Evolutionary conservation across 257 asterid species (phyloP).

Genomic region (Nicotiana obtusifolia): DNA sequence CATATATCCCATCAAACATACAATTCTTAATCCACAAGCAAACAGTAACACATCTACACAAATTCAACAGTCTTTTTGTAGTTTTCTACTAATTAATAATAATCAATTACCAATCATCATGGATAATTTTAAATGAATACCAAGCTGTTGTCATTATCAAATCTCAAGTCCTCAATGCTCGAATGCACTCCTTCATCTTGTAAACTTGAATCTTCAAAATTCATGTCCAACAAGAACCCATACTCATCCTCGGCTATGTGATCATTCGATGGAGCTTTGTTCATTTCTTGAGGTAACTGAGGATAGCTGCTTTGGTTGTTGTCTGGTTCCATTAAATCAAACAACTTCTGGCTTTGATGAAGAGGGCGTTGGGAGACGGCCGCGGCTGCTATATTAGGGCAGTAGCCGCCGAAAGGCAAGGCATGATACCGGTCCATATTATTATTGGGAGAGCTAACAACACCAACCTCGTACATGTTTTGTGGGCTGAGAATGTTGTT

Average conservation of each 20-base stretch:
- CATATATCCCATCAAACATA: background rate
- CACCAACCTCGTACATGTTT: constrained; percentile 13
- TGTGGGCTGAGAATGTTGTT: constrained; percentile 16
- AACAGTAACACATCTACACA: background rate
- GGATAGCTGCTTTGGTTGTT: constrained; percentile 6
- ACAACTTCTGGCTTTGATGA: constrained; percentile 23
- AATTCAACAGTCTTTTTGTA: background rate
- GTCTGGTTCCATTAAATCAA: constrained; percentile 15
- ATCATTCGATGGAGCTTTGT: constrained; percentile 13
- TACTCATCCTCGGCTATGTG: constrained; percentile 23
- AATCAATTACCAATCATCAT: background rate
- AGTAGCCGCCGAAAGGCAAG: constrained; percentile 5
- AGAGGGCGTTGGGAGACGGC: constrained; percentile 20
- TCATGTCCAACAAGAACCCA: constrained; percentile 31
- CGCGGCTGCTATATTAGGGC: constrained; percentile 19
- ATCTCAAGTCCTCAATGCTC: constrained; percentile 21
- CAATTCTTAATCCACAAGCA: background rate
- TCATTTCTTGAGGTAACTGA: constrained; percentile 15
- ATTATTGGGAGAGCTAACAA: constrained; percentile 19
- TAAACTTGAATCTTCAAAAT: constrained; percentile 19
- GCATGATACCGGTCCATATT: background rate
- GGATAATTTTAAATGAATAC: constrained; percentile 28
- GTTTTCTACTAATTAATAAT: background rate
- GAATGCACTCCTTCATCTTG: constrained; percentile 14
- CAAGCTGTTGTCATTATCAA: constrained; percentile 33